phyloP scores from a whole-genome alignment of 352 stramenopile genomes.

The Pythium coloratum region DNA sequence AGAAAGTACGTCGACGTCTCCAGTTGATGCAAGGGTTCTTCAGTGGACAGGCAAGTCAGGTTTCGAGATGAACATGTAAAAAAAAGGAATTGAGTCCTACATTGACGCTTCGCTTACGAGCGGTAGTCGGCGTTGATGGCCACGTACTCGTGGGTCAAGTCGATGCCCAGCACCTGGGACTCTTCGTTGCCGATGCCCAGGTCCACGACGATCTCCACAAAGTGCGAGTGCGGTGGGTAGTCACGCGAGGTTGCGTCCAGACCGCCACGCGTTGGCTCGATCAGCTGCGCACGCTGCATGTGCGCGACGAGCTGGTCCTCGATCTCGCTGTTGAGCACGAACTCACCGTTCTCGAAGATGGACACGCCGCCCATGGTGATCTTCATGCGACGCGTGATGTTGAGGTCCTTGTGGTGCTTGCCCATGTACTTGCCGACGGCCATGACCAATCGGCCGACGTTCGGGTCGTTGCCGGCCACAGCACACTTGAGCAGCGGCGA shows the following conservation, averaged over 20 bases:
- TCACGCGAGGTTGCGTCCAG: conserved; percentile 79
- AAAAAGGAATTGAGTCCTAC: neutral
- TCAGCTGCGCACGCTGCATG: conserved; percentile 94
- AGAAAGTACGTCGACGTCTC: conserved; percentile 63
- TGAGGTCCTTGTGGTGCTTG: conserved; percentile 87
- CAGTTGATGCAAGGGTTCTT: conserved; percentile 69
- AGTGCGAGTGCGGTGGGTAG: conserved; percentile 94
- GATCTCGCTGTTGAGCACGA: conserved; percentile 90
- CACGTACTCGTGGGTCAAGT: conserved; percentile 98
- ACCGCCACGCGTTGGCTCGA: conserved; percentile 71
- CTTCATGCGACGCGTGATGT: conserved; percentile 78
- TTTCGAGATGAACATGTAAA: conserved; percentile 15
- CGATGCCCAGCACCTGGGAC: conserved; percentile 93
- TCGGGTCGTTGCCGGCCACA: conserved; percentile 97
- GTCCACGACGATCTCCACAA: conserved; percentile 96
- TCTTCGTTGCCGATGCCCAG: conserved; percentile 85
- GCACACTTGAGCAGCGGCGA: conserved; percentile 98
- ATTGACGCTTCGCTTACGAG: conserved; percentile 66
- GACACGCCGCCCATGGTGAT: conserved; percentile 89
- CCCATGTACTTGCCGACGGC: conserved; percentile 97
- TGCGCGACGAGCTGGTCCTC: conserved; percentile 93
- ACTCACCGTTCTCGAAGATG: conserved; percentile 96
- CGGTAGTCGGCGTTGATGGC: conserved; percentile 98
- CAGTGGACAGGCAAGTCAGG: conserved; percentile 10
- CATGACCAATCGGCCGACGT: conserved; percentile 96